Conservation (phyloP, 352 stramenopile species). For the Globisporangium cylindrosporum region DNA sequence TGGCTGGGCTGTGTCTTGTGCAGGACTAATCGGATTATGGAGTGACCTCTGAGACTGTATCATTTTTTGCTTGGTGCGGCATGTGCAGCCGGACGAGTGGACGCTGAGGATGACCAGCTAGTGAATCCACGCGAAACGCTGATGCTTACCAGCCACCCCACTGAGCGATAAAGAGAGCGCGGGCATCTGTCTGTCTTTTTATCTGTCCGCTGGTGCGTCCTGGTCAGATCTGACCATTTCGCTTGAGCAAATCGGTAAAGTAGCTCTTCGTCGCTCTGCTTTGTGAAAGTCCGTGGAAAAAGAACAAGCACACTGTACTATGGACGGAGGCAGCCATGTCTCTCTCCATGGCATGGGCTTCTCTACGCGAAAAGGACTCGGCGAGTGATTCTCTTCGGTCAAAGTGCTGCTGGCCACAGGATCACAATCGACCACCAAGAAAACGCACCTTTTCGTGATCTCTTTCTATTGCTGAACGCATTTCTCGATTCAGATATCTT, state of each 20-base stretch:
- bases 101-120: conserved; percentile 1
- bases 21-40: not conserved
- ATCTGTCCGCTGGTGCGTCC: not conserved
- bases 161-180: not conserved
- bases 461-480: not conserved
- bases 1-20: not conserved
- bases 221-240: not conserved
- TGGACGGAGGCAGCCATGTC: too few relatives aligned
- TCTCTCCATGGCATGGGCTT: not conserved
- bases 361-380: too few relatives aligned
- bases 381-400: too few relatives aligned
- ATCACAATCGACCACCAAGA: not conserved
- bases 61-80: not conserved
- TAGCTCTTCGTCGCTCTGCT: not conserved
- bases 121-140: not conserved
- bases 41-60: not conserved
- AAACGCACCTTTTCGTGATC: not conserved
- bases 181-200: not conserved
- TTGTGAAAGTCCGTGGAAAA: too few relatives aligned
- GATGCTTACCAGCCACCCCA: not conserved
- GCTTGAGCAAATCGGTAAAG: not conserved
- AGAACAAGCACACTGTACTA: too few relatives aligned
- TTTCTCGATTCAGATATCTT: not conserved
- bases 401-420: not conserved
- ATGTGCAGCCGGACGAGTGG: not conserved